These are phyloP conservation scores for Daldinia sp. DNA, from an alignment of 2,329 filamentous ascomycete genomes.

Conservation along the genomic window DNA sequence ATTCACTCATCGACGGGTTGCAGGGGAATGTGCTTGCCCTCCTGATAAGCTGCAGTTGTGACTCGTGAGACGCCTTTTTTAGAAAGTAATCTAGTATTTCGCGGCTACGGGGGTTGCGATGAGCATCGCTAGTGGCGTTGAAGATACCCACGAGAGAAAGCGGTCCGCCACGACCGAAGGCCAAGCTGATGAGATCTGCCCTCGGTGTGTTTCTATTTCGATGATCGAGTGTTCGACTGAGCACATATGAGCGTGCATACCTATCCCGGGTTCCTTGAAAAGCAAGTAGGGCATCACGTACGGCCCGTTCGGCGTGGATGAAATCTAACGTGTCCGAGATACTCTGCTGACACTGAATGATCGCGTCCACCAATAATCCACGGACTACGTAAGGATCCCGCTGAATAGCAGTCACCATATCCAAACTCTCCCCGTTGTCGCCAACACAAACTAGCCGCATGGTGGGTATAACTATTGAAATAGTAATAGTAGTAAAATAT, in stretches of 20 bases:
- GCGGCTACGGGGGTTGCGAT: conserved; percentile 14
- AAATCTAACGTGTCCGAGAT: conserved; percentile 12
- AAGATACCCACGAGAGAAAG: conserved; percentile 11
- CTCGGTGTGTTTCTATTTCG: conserved; percentile 1
- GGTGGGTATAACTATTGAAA: neutral
- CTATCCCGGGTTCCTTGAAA: conserved; percentile 14
- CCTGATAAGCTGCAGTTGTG: conserved; percentile 5
- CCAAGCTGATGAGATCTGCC: neutral
- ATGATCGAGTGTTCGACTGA: conserved; percentile 5
- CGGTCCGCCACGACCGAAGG: conserved; percentile 9
- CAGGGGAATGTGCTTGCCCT: conserved; percentile 15
- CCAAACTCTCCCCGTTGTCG: conserved; percentile 10
- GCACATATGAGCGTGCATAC: conserved; percentile 8
- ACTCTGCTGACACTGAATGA: conserved; percentile 16
- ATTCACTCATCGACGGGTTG: conserved; percentile 1
- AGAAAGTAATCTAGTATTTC: conserved; percentile 18
- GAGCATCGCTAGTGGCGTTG: conserved; percentile 18
- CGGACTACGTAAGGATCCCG: conserved; percentile 10
- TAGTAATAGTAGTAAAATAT: neutral
- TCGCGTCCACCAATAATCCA: conserved; percentile 4
- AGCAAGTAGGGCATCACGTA: conserved; percentile 7
- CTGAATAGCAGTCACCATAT: conserved; percentile 7
- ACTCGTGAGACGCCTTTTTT: conserved; percentile 7
- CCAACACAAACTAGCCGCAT: conserved; percentile 11
- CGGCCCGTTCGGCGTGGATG: conserved; percentile 5